Conservation (phyloP, 1,139 yeast genomes). For the Yamadazyma diddensiae region DNA sequence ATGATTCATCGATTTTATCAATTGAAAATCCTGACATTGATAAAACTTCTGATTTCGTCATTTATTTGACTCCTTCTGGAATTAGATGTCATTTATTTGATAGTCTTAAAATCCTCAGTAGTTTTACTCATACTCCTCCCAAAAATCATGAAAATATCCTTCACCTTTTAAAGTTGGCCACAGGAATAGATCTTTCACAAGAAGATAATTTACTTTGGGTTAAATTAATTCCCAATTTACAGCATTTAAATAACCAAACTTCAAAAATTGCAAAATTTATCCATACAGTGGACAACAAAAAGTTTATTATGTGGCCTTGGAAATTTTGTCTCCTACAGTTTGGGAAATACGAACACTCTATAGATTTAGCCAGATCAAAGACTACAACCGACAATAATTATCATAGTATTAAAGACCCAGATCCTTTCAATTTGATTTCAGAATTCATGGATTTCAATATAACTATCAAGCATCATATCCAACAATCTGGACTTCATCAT, state of each 20-base stretch:
- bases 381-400: conserved; percentile 16
- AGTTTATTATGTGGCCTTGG: conserved; percentile 70
- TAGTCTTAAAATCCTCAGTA: conserved; percentile 35
- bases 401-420: conserved; percentile 16
- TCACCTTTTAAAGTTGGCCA: conserved; percentile 49
- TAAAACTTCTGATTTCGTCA: conserved; percentile 33
- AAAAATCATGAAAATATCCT: conserved; percentile 48
- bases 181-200: conserved; percentile 42
- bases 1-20: conserved; percentile 24
- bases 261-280: conserved; percentile 57
- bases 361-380: conserved; percentile 1
- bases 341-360: conserved; percentile 25
- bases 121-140: conserved; percentile 48
- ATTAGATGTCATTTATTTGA: conserved; percentile 62
- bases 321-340: conserved; percentile 59
- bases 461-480: conserved; percentile 18
- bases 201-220: conserved; percentile 46
- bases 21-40: conserved; percentile 16
- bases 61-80: conserved; percentile 75
- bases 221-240: conserved; percentile 62
- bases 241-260: conserved; percentile 66
- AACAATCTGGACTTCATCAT: conserved; percentile 6
- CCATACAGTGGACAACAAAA: conserved; percentile 51
- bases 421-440: conserved; percentile 34
- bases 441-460: conserved; percentile 38